Evolutionary conservation across 2,329 filamentous ascomycete species (phyloP), one percentile per base, ranked within the genome.

Genomic region (Cladosporium sp.): DNA sequence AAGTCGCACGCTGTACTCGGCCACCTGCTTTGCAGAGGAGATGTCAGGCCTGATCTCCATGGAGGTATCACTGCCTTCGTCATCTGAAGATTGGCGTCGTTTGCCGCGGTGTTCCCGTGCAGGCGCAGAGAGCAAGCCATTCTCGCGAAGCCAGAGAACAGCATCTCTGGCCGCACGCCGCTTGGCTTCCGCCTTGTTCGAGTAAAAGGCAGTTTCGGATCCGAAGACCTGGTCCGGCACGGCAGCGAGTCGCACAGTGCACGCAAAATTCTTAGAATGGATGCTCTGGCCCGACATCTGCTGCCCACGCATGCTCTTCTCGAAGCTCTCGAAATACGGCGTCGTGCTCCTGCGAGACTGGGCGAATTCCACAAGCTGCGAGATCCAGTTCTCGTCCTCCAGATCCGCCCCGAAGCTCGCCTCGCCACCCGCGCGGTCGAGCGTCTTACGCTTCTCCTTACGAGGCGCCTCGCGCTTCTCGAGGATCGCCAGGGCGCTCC

Each of bases 111-210:
- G 22, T 28, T 28, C 22, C 22, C 22, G 22, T 28, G 22, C 22
- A 2, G 46, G 18, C 9, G 49, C 33, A 69, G 55, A 9, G n/a
- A 50, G 10, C 4, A 64, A 54, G 7, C 67, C 69, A 3, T 63
- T 52, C 3, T 55, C 49, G 51, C 74, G 69, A 52, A 75, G 68
- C 64, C 72, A 68, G 22, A 67, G 57, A 14, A 75, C 63, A 3
- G 73, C 74, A 52, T 67, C 64, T 51, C 62, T 59, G 8, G 74
- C 72, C 16, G 73, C 71, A 48, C 67, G 63, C 35, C 67, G 65
- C 16, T 70, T 69, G 1, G 74, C 74, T 9, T 64, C 61, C 54
- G 72, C 69, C 51, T 77, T 77, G 32, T 58, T 67, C 4, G 60
- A 51, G 59, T 71, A 72, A 9, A 66, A 59, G 0, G 56, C 53